phyloP scores from a whole-genome alignment of 2,329 filamentous ascomycete species.

The Trichophyton schoenleinii region DNA sequence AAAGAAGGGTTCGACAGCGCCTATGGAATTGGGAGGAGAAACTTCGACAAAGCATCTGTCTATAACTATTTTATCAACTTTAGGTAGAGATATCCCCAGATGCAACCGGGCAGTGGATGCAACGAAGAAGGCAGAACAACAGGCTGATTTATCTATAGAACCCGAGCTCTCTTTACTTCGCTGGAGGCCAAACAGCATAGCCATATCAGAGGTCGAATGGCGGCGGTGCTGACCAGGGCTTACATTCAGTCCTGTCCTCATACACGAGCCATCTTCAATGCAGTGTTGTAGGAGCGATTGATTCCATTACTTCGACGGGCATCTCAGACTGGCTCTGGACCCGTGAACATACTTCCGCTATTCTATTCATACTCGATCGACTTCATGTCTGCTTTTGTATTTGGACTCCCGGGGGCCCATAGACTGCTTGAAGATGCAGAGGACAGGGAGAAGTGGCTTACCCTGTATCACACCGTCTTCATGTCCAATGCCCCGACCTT shows the following conservation, averaged over 20 bases:
- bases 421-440: not conserved
- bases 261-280: not conserved
- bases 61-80: slow-evolving; percentile 28
- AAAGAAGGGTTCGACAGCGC: slow-evolving; percentile 8
- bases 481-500: not conserved
- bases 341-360: not conserved
- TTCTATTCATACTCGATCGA: not conserved
- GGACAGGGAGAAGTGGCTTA: not conserved
- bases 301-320: not conserved
- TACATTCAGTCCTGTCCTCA: not conserved
- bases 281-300: not conserved
- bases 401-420: not conserved
- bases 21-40: slow-evolving; percentile 30
- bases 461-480: not conserved
- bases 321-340: not conserved
- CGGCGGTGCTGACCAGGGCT: not conserved
- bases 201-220: not conserved
- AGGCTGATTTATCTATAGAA: not conserved
- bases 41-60: slow-evolving; percentile 53
- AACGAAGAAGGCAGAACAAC: not conserved
- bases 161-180: not conserved
- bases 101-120: not conserved
- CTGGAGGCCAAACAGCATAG: not conserved
- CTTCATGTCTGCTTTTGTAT: not conserved
- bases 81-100: not conserved